Evolutionary conservation across 1,284 basidiomycete species (phyloP).

Genomic region (Trametes pubescens): DNA sequence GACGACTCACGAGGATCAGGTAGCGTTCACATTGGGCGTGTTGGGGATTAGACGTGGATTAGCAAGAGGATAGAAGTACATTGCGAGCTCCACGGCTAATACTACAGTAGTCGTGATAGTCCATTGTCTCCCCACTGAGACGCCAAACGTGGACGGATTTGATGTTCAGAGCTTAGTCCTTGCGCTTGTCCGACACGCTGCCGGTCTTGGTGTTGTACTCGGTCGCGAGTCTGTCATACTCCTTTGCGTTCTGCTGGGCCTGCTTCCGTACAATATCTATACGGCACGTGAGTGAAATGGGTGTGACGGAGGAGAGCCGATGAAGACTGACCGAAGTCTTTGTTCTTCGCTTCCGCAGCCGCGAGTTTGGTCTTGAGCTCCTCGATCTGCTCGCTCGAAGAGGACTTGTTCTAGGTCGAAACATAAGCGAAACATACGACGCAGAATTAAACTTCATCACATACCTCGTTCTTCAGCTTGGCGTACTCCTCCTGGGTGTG

Average conservation of each 20-base stretch:
- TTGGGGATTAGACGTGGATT: neutral
- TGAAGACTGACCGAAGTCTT: slow-evolving; percentile 72
- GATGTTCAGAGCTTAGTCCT: slow-evolving; percentile 41
- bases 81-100: neutral
- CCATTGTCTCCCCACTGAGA: slow-evolving; percentile 6
- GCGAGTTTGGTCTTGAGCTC: slow-evolving; percentile 70
- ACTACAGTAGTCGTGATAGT: neutral
- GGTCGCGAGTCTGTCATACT: slow-evolving; percentile 84
- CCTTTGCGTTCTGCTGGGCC: slow-evolving; percentile 75
- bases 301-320: neutral
- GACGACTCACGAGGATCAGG: too few relatives aligned
- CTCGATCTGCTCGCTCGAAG: slow-evolving; percentile 65
- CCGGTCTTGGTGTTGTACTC: slow-evolving; percentile 80
- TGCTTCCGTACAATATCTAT: slow-evolving; percentile 86
- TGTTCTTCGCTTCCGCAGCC: slow-evolving; percentile 56
- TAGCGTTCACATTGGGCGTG: too few relatives aligned
- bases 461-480: slow-evolving; percentile 77
- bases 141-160: neutral
- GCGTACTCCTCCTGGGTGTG: slow-evolving; percentile 89
- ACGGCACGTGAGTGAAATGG: neutral
- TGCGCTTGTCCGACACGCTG: slow-evolving; percentile 55
- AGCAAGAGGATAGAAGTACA: neutral
- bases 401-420: slow-evolving; percentile 34
- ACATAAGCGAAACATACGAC: neutral
- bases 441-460: slow-evolving; percentile 21